A percentile compares a stretch with the other conserved stretches of the same genome.
Evolutionary conservation across 2,329 filamentous ascomycete genomes (phyloP).

Genomic region (Alternaria solani): DNA sequence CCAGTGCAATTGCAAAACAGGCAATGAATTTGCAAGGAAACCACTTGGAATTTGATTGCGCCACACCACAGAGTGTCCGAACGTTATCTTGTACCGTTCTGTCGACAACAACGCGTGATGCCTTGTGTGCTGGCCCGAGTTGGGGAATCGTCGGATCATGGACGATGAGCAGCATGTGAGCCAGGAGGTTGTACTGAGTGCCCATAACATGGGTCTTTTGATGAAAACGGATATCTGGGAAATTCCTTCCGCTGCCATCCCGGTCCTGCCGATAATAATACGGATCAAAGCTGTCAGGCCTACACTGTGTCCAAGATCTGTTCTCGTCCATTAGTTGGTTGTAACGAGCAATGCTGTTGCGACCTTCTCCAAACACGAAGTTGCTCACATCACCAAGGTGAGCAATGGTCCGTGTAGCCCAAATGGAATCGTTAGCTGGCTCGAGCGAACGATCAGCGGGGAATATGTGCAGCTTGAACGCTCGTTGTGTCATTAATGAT

Average conservation of each 20-base stretch:
- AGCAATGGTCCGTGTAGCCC: conserved; percentile 54
- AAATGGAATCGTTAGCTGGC: conserved; percentile 51
- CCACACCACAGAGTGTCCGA: conserved; percentile 46
- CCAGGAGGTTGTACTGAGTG: conserved; percentile 47
- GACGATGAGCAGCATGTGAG: conserved; percentile 47
- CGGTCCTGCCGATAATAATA: conserved; percentile 45
- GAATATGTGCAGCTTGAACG: conserved; percentile 49
- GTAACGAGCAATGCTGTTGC: conserved; percentile 42
- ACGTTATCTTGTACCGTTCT: conserved; percentile 47
- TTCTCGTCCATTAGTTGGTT: conserved; percentile 47
- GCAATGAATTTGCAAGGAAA: conserved; percentile 49
- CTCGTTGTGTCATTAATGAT: conserved; percentile 48
- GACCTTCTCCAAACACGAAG: conserved; percentile 47
- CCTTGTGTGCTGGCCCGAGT: conserved; percentile 45
- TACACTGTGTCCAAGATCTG: conserved; percentile 40
- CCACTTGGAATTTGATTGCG: conserved; percentile 43
- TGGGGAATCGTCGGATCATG: conserved; percentile 50
- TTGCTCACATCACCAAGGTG: conserved; percentile 50
- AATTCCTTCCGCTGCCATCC: conserved; percentile 44
- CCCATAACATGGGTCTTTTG: conserved; percentile 48
- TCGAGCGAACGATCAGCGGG: conserved; percentile 51
- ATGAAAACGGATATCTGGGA: conserved; percentile 48
- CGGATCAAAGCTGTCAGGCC: conserved; percentile 47
- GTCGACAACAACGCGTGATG: conserved; percentile 43
- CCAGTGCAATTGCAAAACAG: conserved; percentile 47